Percentiles rank a stretch among this genome's conserved stretches.
These are phyloP conservation scores for Metschnikowia continentalis DNA, from an alignment of 805 yeast species.

Conservation along the genomic window DNA sequence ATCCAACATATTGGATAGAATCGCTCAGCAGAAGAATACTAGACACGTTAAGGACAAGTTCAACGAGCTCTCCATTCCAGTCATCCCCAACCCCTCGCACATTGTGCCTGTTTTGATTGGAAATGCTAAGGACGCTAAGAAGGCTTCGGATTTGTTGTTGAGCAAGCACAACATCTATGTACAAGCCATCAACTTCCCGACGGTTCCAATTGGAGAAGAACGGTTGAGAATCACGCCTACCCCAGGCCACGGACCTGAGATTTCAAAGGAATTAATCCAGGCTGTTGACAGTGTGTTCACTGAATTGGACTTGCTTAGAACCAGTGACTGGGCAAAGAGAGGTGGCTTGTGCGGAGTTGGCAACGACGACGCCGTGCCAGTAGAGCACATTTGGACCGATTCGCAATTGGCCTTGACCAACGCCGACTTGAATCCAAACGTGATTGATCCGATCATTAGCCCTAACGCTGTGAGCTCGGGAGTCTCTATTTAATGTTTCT, in stretches of 20 bases:
- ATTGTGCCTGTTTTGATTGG: conserved; percentile 95
- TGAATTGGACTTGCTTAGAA: conserved; percentile 69
- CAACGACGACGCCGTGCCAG: conserved; percentile 39
- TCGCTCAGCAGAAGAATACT: conserved; percentile 79
- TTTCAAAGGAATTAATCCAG: conserved; percentile 68
- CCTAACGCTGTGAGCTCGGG: conserved; percentile 75
- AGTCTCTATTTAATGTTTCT: conserved; percentile 20
- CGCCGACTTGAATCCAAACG: conserved; percentile 62
- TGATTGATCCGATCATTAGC: conserved; percentile 55
- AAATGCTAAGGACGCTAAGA: conserved; percentile 87
- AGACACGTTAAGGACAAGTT: conserved; percentile 77
- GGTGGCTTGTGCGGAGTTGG: conserved; percentile 97
- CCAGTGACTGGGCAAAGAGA: conserved; percentile 65
- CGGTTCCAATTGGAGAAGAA: conserved; percentile 94
- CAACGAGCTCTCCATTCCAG: conserved; percentile 77
- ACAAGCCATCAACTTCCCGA: conserved; percentile 98
- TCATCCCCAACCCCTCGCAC: conserved; percentile 95
- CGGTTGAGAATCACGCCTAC: conserved; percentile 98
- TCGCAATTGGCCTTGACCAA: conserved; percentile 65
- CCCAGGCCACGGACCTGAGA: conserved; percentile 84
- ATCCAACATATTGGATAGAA: conserved; percentile 69
- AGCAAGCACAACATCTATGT: conserved; percentile 85
- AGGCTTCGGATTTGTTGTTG: conserved; percentile 85
- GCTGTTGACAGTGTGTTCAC: conserved; percentile 81
- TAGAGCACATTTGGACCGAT: conserved; percentile 83